Base-by-base conservation (phyloP, 2,329 filamentous ascomycete species). In the Botrytis porri region DNA sequence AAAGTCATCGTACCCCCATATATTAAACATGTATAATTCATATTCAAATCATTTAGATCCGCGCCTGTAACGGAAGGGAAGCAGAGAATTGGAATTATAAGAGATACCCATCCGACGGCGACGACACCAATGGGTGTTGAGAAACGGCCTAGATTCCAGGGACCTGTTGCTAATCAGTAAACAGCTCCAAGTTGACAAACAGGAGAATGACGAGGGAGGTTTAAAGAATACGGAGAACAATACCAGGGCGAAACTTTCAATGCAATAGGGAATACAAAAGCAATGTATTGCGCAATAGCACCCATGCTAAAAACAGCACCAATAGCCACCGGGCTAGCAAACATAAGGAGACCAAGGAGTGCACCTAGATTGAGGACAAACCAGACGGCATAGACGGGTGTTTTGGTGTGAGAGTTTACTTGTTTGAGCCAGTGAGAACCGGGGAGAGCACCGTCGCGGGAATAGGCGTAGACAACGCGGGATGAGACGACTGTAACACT, bases 401-500 rank as follows among this genome's bases (percentile, higher is more conserved):
- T 93, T 69, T 85, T 81, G 3, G 91, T 93, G 77, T 82, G 79
- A 2, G 78, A 77, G 81, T 93, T 90, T 69, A 93, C 89, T 37
- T 82, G 79, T 77, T 88, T 88, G 84, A 89, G 90, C 77, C 85
- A 84, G 0, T 81, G 81, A 8, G 87, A 89, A 9, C 88, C 78
- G 0, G 90, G 90, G 78, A 93, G 91, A 79, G 89, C 91, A 77
- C 88, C 90, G 77, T 93, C 91, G 48, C 91, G 88, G 29, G 91
- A 90, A 81, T 93, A 93, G 25, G 90, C 91, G 78, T 91, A 93
- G 1, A 90, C 91, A 62, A 92, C 90, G 65, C 91, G 86, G 35
- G 88, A 90, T 9, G 84, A 85, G 18, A 84, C 84, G 20, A 93
- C 87, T 88, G 92, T 92, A 79, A 90, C 32, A 10, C 60, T 71